Conservation (phyloP, 805 yeast species). For the Limtongia smithiae region DNA sequence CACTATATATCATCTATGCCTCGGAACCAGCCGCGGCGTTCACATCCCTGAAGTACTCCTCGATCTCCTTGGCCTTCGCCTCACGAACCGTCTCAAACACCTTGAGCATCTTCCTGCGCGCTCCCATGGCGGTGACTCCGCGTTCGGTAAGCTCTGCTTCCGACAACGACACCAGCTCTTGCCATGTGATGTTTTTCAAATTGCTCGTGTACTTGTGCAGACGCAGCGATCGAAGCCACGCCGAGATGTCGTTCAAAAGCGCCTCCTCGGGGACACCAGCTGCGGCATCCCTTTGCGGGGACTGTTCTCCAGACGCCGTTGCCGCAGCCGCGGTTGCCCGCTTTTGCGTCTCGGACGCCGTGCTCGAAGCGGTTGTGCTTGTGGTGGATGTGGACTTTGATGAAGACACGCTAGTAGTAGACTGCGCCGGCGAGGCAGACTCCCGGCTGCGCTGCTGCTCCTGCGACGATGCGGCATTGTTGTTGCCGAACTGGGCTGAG, state of each 20-base stretch:
- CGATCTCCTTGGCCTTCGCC: slow-evolving; percentile 31
- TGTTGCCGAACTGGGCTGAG: background rate
- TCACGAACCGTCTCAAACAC: slow-evolving; percentile 81
- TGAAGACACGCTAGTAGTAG: slow-evolving; percentile 3
- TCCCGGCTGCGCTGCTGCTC: slow-evolving; percentile 2
- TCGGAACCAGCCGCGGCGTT: background rate
- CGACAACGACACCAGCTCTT: slow-evolving; percentile 63
- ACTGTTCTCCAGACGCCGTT: background rate
- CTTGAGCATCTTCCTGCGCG: slow-evolving; percentile 86
- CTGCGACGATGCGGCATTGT: background rate
- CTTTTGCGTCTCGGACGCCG: background rate
- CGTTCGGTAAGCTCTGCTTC: slow-evolving; percentile 67
- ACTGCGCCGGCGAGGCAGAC: slow-evolving; percentile 10
- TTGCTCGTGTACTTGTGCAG: slow-evolving; percentile 92
- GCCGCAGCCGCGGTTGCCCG: background rate
- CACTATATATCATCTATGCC: background rate
- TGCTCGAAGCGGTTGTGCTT: background rate
- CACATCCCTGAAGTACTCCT: slow-evolving; percentile 11
- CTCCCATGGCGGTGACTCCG: slow-evolving; percentile 94
- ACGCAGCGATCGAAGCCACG: slow-evolving; percentile 85
- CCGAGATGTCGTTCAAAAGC: slow-evolving; percentile 70
- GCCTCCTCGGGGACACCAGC: slow-evolving; percentile 27
- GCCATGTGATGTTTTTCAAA: slow-evolving; percentile 72
- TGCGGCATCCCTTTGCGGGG: background rate
- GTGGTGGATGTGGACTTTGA: background rate